Evolutionary conservation across 106 monocot genomes (phyloP).

Genomic region (Hemerocallis citrina): DNA sequence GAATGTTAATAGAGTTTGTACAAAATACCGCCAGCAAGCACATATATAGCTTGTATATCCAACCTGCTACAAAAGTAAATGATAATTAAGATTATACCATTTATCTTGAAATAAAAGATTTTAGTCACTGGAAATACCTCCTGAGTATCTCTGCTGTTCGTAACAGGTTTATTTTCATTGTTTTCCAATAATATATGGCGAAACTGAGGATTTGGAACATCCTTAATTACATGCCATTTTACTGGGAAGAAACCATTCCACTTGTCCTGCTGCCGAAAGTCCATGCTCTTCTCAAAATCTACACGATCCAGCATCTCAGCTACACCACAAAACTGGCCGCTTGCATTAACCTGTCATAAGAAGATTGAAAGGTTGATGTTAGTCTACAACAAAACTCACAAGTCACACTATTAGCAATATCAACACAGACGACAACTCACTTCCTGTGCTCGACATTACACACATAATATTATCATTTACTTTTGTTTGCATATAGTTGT

Average conservation of each 20-base stretch:
- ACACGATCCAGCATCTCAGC: constrained; percentile 81
- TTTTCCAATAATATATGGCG: constrained; percentile 15
- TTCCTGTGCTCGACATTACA: too few relatives aligned
- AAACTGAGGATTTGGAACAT: constrained; percentile 26
- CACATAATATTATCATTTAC: too few relatives aligned
- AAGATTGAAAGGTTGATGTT: too few relatives aligned
- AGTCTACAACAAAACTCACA: too few relatives aligned
- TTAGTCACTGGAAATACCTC: not conserved
- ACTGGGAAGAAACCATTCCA: constrained; percentile 93
- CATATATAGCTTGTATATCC: too few relatives aligned
- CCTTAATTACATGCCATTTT: constrained; percentile 90
- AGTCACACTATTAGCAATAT: too few relatives aligned
- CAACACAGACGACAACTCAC: too few relatives aligned
- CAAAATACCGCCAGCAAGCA: too few relatives aligned
- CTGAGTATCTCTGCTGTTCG: constrained; percentile 14
- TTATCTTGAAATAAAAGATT: not conserved
- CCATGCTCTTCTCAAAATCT: constrained; percentile 67
- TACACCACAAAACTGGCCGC: constrained; percentile 70
- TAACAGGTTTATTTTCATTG: constrained; percentile 15
- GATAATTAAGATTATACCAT: not conserved
- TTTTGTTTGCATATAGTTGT: too few relatives aligned
- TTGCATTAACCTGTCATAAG: constrained; percentile 71
- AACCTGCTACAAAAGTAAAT: too few relatives aligned
- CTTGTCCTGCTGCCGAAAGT: constrained; percentile 83
- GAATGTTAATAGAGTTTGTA: too few relatives aligned